These are phyloP conservation scores for Neospermospora avenae DNA, from an alignment of 2,329 filamentous ascomycete genomes.

Conservation along the genomic window DNA sequence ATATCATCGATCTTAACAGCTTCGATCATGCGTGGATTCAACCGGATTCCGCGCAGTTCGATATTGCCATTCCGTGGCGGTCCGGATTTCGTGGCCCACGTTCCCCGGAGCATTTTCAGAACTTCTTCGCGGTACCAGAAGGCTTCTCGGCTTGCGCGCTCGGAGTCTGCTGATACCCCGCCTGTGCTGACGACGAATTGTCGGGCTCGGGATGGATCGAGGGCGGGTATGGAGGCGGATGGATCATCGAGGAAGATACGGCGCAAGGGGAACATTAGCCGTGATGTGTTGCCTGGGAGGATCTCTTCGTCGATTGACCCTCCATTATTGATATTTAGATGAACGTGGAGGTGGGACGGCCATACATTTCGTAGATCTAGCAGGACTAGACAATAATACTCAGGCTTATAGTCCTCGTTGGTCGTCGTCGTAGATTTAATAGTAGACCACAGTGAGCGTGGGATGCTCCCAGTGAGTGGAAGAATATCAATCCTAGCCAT, in stretches of 20 bases:
- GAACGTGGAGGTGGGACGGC: slow-evolving; percentile 73
- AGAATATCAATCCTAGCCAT: slow-evolving; percentile 76
- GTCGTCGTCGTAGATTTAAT: slow-evolving; percentile 29
- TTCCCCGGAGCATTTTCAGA: slow-evolving; percentile 65
- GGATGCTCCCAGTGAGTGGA: slow-evolving; percentile 66
- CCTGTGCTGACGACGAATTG: slow-evolving; percentile 86
- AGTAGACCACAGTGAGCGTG: slow-evolving; percentile 54
- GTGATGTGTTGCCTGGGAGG: slow-evolving; percentile 65
- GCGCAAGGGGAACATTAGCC: slow-evolving; percentile 72
- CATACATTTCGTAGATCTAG: slow-evolving; percentile 87
- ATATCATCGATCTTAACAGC: slow-evolving; percentile 78
- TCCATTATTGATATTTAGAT: slow-evolving; percentile 44
- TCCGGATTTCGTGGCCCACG: slow-evolving; percentile 60
- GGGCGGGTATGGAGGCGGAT: slow-evolving; percentile 71
- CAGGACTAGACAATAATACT: slow-evolving; percentile 73
- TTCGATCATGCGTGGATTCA: slow-evolving; percentile 78
- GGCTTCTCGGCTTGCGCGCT: slow-evolving; percentile 73
- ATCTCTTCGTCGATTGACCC: slow-evolving; percentile 47
- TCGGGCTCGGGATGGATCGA: slow-evolving; percentile 79
- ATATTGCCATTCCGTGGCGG: slow-evolving; percentile 61
- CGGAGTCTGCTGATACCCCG: slow-evolving; percentile 74
- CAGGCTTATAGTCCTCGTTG: slow-evolving; percentile 39
- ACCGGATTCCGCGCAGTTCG: slow-evolving; percentile 71
- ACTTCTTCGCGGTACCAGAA: slow-evolving; percentile 91
- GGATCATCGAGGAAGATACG: slow-evolving; percentile 75